Percentiles rank a stretch among this genome's conserved stretches.
Conservation (phyloP, 129 eudicot genomes). For the Arctium lappa region DNA sequence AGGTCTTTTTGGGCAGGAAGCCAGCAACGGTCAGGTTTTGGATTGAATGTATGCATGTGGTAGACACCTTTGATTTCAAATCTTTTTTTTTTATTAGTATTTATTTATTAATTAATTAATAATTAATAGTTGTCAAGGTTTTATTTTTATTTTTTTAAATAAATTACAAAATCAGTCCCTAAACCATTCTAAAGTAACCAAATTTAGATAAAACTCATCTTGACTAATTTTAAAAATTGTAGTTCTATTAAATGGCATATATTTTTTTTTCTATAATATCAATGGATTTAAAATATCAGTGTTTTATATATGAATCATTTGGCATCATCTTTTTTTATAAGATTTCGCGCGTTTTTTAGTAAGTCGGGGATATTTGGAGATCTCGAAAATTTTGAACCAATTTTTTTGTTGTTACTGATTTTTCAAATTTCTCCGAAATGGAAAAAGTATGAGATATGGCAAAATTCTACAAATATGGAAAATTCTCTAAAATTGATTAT, state of each 20-base stretch:
- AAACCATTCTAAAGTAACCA: neutral
- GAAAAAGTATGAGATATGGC: neutral
- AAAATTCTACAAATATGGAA: neutral
- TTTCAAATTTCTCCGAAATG: neutral
- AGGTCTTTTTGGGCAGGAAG: conserved; percentile 27
- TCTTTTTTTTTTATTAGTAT: neutral
- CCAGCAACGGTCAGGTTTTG: conserved; percentile 44
- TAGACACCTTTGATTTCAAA: conserved; percentile 32
- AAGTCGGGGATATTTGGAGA: neutral
- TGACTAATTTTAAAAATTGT: neutral
- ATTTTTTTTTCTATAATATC: neutral
- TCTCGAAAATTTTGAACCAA: neutral
- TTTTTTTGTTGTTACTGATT: no score
- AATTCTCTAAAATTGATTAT: neutral
- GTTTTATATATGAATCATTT: neutral
- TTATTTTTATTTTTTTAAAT: neutral
- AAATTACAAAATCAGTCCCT: neutral
- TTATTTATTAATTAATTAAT: neutral
- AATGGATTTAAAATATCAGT: neutral
- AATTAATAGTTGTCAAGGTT: neutral
- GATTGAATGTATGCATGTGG: conserved; percentile 36
- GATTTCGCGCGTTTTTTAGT: neutral
- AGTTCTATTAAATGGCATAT: neutral
- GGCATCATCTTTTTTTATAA: neutral
- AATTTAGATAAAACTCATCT: neutral